Evolutionary conservation across 306 rosid species (phyloP).

Genomic region (Quercus gilva): DNA sequence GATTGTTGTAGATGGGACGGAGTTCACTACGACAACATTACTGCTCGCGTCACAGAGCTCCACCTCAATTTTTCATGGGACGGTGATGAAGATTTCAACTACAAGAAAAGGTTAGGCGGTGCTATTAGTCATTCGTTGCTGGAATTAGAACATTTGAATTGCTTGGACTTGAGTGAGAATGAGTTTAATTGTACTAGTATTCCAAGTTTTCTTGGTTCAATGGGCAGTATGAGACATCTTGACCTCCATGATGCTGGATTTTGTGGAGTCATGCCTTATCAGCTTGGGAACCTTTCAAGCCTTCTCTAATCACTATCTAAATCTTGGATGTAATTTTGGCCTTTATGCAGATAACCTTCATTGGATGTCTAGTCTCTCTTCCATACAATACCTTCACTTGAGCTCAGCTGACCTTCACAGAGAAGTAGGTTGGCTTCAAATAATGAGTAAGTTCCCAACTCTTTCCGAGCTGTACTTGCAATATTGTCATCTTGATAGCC

Average conservation of each 20-base stretch:
- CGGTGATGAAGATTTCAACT: no score
- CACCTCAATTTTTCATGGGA: not conserved
- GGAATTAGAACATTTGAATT: not conserved
- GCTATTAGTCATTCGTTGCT: not conserved
- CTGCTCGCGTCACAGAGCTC: slow-evolving; percentile 5
- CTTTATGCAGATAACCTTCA: no score
- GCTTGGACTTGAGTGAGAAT: slow-evolving; percentile 1
- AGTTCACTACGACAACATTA: slow-evolving; percentile 6
- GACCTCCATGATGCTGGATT: not conserved
- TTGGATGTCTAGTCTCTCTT: no score
- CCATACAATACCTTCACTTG: no score
- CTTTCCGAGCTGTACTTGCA: no score
- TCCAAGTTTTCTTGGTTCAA: not conserved
- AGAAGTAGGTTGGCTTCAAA: no score
- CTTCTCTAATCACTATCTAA: no score
- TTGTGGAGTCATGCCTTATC: not conserved
- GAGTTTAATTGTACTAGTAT: not conserved
- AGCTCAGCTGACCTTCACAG: no score
- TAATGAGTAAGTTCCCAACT: no score
- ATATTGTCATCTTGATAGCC: no score
- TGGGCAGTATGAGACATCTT: not conserved
- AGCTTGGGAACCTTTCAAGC: no score
- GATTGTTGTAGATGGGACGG: slow-evolving; percentile 17
- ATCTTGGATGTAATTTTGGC: no score
- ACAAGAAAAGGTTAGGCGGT: not conserved